Base-by-base conservation (phyloP, 1,284 basidiomycete species). In the Gomphus sp. region DNA sequence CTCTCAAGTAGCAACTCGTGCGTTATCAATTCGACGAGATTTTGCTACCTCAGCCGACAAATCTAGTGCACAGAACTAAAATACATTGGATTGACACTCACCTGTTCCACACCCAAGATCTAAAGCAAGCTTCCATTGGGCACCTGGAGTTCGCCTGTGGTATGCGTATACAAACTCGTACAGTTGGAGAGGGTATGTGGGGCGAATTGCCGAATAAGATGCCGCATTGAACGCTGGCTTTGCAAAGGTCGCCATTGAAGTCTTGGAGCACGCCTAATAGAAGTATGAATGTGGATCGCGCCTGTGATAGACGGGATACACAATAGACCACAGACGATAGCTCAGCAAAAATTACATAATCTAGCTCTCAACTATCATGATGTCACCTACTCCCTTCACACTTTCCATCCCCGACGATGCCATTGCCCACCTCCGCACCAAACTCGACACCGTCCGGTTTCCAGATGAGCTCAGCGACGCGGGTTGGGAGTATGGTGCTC, bases 51-150 rank as follows among this genome's bases (percentile, higher is more conserved):
- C 34, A 6, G 34, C 34, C 11, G 34, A 36, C 7, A 8, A 37
- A 31, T 31, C 28, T 31, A 39, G 37, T 11, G 41, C 41, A 43
- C n/a, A 48, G 33, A 16, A 11, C 0, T 14, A 22, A 18, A 39
- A 56, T 56, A 22, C 31, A 4, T 31, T 31, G 6, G 34, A 22
- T 12, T 11, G 22, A 14, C 6, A 28, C 44, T 43, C 62, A 84
- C 89, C 90, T 7, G 90, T 91, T 36, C 91, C 91, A 70, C 91
- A 93, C 1, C 91, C 91, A 0, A 93, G 69, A 66, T 93, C 91
- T 0, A 91, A 73, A 0, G 85, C 87, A 22, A 71, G 73, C 18
- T 79, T 74, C 79, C 80, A 86, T 56, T 70, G 66, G 9, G 78
- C 61, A 44, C 48, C 31, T n/a, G 48, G 31, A 28, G 31, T 51